Percentiles rank a stretch among this genome's conserved stretches.
These are phyloP conservation scores for Erythrobasidium yunnanense DNA, from an alignment of 768 basidiomycete species.

Conservation along the genomic window DNA sequence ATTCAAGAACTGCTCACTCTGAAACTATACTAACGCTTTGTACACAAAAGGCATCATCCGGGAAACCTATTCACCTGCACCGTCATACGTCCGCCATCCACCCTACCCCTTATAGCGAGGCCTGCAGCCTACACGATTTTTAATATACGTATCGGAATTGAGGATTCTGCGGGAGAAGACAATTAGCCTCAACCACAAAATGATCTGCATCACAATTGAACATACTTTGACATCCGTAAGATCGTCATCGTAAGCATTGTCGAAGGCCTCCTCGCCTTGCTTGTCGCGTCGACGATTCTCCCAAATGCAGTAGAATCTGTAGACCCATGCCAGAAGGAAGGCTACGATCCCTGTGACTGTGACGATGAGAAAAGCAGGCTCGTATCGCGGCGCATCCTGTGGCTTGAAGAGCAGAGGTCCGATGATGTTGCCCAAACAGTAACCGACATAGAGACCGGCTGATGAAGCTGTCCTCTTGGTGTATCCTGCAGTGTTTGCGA, in stretches of 20 bases:
- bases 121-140: no score
- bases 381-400: not conserved
- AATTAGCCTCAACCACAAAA: no score
- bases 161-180: not conserved
- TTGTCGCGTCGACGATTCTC: not conserved
- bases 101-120: no score
- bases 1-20: no score
- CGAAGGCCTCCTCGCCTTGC: not conserved
- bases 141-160: not conserved
- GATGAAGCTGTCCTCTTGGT: not conserved
- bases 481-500: not conserved
- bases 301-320: not conserved
- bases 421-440: not conserved
- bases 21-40: no score
- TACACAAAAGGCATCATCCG: no score
- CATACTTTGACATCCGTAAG: not conserved
- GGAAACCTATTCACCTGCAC: no score
- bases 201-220: not conserved
- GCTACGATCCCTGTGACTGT: not conserved
- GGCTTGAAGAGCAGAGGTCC: not conserved
- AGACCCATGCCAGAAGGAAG: not conserved
- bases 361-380: not conserved
- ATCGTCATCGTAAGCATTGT: not conserved
- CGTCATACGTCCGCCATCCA: no score
- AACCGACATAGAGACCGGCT: not conserved